Evolutionary conservation across 768 basidiomycete genomes (phyloP), one percentile per base, ranked within the genome.

Genomic region (Mycena vulgaris): DNA sequence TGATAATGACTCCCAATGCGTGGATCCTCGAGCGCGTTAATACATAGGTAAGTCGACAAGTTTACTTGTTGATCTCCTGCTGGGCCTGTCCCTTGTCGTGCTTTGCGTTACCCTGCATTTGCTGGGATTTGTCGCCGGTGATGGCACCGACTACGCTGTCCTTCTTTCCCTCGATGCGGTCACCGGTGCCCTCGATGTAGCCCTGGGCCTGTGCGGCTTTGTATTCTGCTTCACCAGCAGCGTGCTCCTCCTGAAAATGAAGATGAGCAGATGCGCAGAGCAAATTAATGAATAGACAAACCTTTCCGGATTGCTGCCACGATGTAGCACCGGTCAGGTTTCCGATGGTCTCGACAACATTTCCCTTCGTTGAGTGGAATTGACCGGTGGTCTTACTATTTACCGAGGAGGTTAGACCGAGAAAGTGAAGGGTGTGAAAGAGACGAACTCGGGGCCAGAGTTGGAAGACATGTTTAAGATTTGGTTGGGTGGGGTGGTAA

Each of bases 1-100:
- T 51, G 31, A 28, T 51, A 19, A 9, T 30, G 31, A 31, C 49
- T 30, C 23, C 49, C 28, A 51, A 49, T 51, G 49, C 49, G 28
- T 31, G 28, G 14, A 31, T 28, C 27, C 49, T 30, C 21, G 28
- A 33, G 21, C 8, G 16, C 17, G 25, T 25, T 27, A 33, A 53
- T 31, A 21, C 28, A 33, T 53, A n/a, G n/a, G n/a, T 30, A 21
- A 9, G 33, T 33, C 19, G 17, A 10, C 21, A 21, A n/a, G 21
- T 31, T 33, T 35, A 53, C 33, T 60, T 60, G 65, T 66, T 66
- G 58, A 66, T 60, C n/a, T 86, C 78, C 78, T 89, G 87, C 74
- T 89, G 83, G 1, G 80, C 70, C 58, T 83, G 69, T 0, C 88
- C 89, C 68, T 88, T 88, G 68, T 89, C 87, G 0, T 87, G 82